These are phyloP conservation scores for Xylaria sp. DNA, from an alignment of 2,329 filamentous ascomycete species.

Conservation along the genomic window DNA sequence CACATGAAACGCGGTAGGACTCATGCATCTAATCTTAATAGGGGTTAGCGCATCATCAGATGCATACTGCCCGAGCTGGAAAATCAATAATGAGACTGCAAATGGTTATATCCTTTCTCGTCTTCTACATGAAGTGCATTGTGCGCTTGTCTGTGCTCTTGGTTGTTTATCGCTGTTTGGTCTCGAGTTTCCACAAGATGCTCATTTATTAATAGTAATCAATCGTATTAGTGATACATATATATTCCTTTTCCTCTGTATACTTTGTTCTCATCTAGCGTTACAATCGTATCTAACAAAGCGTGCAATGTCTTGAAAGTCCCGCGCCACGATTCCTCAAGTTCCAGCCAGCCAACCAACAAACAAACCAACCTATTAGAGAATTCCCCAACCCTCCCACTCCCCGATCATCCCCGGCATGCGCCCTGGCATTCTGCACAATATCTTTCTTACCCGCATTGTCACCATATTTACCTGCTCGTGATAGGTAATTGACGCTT, in stretches of 20 bases:
- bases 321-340: background rate
- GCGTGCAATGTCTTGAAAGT: background rate
- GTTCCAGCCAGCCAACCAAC: background rate
- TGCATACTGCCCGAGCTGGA: background rate
- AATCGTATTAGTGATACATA: no score
- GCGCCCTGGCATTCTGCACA: background rate
- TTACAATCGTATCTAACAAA: background rate
- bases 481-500: background rate
- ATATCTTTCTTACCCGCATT: background rate
- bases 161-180: background rate
- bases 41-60: background rate
- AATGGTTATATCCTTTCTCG: no score
- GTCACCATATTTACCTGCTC: background rate
- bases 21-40: background rate
- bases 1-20: conserved; percentile 7
- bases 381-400: background rate
- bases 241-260: background rate
- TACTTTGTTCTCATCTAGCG: background rate
- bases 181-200: background rate
- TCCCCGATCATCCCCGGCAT: conserved; percentile 1
- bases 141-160: background rate
- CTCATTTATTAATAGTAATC: no score
- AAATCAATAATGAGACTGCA: conserved; percentile 8
- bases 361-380: conserved; percentile 11
- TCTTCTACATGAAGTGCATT: background rate